Evolutionary conservation across 345 rosid genomes (phyloP), one percentile per base, ranked within the genome.

Genomic region (Sisymbrium altissimum): DNA sequence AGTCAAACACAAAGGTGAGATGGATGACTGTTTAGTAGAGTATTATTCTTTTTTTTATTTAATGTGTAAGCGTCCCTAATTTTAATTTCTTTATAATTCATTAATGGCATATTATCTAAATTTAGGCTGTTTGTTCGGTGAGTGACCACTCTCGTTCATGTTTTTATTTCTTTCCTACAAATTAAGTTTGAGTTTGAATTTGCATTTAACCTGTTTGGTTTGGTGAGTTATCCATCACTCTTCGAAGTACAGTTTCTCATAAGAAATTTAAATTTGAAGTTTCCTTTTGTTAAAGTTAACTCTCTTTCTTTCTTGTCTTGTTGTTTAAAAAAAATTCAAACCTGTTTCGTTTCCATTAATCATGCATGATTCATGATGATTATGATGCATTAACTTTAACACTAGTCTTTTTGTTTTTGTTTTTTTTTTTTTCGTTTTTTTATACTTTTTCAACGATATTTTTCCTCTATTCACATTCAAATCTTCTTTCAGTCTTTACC

Each of bases 61-160:
- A 23, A 23, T 23, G 25, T 23, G 25, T 3, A 23, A 23, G 25
- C 25, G 25, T 1, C 25, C 25, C 25, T 15, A 4, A 5, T 57
- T 23, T 56, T 4, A n/a, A 18, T 18, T 54, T 56, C 0, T 53
- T 57, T 70, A 1, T 9, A 0, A 23, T 32, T 53, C 9, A 23
- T 52, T 32, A 57, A 67, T 75, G 63, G 45, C 3, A 40, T 59
- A 32, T 60, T 32, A 75, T 68, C 73, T 68, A 53, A 75, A 30
- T 60, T 75, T 75, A 60, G 73, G 79, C 56, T 50, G 40, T 50
- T 40, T 75, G 68, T 75, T 75, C 27, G 78, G 73, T 75, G 68
- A 59, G 30, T 75, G 54, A 40, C 21, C 78, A 75, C 62, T 67
- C 61, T 67, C 38, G 44, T 59, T 29, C 41, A 38, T 65, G 55